Evolutionary conservation across 371 early-diverging fungal genomes (phyloP).

Genomic region (Mucor circinelloides): DNA sequence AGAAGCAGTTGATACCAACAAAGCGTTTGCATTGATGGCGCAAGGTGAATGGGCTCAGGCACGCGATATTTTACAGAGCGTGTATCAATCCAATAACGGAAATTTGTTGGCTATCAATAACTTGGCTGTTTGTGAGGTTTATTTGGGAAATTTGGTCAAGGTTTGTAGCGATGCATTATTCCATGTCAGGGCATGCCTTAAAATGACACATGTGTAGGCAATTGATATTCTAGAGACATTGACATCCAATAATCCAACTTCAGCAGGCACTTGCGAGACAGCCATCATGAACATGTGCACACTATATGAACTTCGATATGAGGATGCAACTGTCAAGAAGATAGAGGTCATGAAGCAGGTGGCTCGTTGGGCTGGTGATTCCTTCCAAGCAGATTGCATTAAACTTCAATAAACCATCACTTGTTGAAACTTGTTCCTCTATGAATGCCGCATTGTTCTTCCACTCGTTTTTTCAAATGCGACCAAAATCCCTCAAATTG

Average conservation of each 20-base stretch:
- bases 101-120: conserved; percentile 58
- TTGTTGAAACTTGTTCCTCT: conserved; percentile 25
- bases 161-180: conserved; percentile 14
- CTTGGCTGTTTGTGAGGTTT: conserved; percentile 59
- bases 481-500: conserved; percentile 54
- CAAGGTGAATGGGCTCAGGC: conserved; percentile 60
- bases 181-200: not conserved
- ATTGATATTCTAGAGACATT: conserved; percentile 34
- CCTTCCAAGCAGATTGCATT: conserved; percentile 55
- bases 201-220: conserved; percentile 14
- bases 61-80: conserved; percentile 43
- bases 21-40: conserved; percentile 52
- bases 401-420: conserved; percentile 34
- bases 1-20: conserved; percentile 51
- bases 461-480: conserved; percentile 55
- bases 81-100: conserved; percentile 50
- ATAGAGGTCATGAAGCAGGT: conserved; percentile 55
- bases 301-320: conserved; percentile 60
- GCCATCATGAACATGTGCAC: conserved; percentile 63
- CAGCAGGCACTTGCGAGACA: conserved; percentile 58
- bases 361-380: conserved; percentile 64
- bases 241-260: conserved; percentile 37
- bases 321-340: conserved; percentile 52
- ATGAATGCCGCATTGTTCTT: conserved; percentile 56
- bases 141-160: conserved; percentile 54